phyloP scores from a whole-genome alignment of 164 flowering plant species.

The Tinospora cordifolia region DNA sequence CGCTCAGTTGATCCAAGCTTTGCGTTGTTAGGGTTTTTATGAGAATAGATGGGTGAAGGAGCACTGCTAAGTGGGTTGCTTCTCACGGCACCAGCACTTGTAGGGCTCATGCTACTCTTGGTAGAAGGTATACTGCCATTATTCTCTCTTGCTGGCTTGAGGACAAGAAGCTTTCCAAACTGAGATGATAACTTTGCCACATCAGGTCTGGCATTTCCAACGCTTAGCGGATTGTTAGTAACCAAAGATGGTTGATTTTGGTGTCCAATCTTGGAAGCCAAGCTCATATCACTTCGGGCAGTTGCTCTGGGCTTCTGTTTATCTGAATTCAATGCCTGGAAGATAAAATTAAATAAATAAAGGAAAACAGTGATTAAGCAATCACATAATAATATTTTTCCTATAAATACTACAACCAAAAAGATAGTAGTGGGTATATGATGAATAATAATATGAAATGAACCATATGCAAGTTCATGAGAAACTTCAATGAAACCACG shows the following conservation, averaged over 20 bases:
- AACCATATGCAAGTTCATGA: too few relatives aligned
- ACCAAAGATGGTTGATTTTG: constrained; percentile 35
- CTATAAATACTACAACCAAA: neutral
- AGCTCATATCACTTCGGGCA: constrained; percentile 36
- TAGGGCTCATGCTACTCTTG: constrained; percentile 46
- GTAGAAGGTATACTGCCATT: constrained; percentile 42
- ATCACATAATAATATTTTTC: neutral
- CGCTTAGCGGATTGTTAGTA: constrained; percentile 41
- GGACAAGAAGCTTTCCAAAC: constrained; percentile 60
- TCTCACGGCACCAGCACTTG: constrained; percentile 29
- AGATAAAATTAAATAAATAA: too few relatives aligned
- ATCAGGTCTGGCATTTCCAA: constrained; percentile 43
- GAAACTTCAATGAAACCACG: too few relatives aligned
- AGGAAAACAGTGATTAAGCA: neutral
- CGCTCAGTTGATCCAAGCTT: constrained; percentile 38
- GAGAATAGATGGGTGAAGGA: constrained; percentile 33
- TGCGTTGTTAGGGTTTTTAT: constrained; percentile 31
- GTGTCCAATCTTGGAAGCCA: constrained; percentile 39
- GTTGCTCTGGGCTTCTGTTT: constrained; percentile 57
- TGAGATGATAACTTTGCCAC: constrained; percentile 45
- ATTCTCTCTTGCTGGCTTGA: constrained; percentile 57
- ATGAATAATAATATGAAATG: too few relatives aligned
- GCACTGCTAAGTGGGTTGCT: constrained; percentile 27
- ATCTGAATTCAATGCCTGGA: constrained; percentile 56
- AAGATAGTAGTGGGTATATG: neutral